Percentiles rank a stretch among this genome's conserved stretches.
These are phyloP conservation scores for Ambrosiella xylebori DNA, from an alignment of 2,329 filamentous ascomycete genomes.

Conservation along the genomic window DNA sequence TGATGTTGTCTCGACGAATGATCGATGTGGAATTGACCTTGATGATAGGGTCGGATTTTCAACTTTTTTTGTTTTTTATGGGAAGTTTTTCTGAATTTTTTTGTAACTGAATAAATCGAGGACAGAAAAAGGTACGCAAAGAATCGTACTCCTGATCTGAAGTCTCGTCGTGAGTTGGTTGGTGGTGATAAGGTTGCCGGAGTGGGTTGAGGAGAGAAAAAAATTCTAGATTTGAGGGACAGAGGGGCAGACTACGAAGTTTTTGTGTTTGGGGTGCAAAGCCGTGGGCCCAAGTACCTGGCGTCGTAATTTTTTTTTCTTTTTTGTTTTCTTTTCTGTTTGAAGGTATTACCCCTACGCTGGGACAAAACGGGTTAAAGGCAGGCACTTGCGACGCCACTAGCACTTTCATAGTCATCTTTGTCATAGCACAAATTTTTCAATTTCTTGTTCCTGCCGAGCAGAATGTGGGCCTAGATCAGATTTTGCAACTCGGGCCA, in stretches of 20 bases:
- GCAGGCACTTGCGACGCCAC: constrained; percentile 2
- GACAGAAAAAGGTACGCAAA: constrained; percentile 41
- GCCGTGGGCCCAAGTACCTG: neutral
- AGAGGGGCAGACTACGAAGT: constrained; percentile 2
- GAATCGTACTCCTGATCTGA: constrained; percentile 39
- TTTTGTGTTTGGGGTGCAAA: neutral
- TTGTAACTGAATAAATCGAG: constrained; percentile 30
- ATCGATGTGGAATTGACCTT: constrained; percentile 17
- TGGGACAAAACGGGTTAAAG: constrained; percentile 5
- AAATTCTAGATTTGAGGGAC: constrained; percentile 18
- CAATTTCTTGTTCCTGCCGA: neutral
- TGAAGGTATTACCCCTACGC: neutral
- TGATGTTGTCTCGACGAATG: constrained; percentile 10
- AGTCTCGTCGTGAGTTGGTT: constrained; percentile 28
- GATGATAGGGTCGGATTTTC: constrained; percentile 43
- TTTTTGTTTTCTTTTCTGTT: neutral
- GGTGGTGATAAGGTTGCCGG: constrained; percentile 26
- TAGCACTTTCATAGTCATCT: neutral
- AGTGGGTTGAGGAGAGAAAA: constrained; percentile 26
- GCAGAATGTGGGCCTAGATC: neutral
- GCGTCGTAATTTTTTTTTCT: neutral
- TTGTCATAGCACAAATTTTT: neutral
- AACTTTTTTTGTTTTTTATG: constrained; percentile 32
- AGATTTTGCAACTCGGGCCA: neutral
- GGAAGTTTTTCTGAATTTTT: constrained; percentile 15